phyloP scores from a whole-genome alignment of 2,329 filamentous ascomycete species.

The Ceratocystis papillata region DNA sequence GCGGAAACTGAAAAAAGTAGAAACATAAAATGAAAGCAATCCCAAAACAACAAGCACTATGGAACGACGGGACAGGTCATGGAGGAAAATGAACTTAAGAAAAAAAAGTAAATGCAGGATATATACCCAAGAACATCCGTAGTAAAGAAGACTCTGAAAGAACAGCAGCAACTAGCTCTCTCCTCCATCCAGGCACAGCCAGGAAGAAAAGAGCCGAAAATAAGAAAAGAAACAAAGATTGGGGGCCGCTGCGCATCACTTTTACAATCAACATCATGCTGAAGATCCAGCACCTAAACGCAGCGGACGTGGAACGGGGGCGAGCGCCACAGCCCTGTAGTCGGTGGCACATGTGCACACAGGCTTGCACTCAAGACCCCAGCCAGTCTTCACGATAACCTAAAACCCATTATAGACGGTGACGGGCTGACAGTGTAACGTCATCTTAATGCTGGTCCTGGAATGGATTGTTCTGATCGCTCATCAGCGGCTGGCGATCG shows the following conservation, averaged over 20 bases:
- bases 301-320: not conserved
- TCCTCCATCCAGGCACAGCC: not conserved
- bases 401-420: not conserved
- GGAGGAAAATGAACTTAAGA: not conserved
- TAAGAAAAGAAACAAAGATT: not conserved
- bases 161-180: not conserved
- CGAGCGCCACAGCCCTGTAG: not conserved
- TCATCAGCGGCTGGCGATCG: slow-evolving; percentile 33
- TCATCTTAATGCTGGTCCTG: slow-evolving; percentile 29
- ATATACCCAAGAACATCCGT: slow-evolving; percentile 9
- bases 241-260: not conserved
- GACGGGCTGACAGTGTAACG: slow-evolving; percentile 17
- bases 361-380: too few relatives aligned
- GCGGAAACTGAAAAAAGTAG: too few relatives aligned
- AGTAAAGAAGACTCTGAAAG: slow-evolving; percentile 1
- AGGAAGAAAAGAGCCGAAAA: not conserved
- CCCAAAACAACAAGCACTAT: not conserved
- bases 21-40: not conserved
- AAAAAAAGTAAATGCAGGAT: slow-evolving; percentile 14
- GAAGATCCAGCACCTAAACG: not conserved
- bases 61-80: not conserved
- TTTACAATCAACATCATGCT: not conserved
- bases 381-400: too few relatives aligned
- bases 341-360: not conserved
- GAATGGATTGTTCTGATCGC: slow-evolving; percentile 31